Evolutionary conservation across 768 basidiomycete species (phyloP).

Genomic region (Amanita polypyramis): DNA sequence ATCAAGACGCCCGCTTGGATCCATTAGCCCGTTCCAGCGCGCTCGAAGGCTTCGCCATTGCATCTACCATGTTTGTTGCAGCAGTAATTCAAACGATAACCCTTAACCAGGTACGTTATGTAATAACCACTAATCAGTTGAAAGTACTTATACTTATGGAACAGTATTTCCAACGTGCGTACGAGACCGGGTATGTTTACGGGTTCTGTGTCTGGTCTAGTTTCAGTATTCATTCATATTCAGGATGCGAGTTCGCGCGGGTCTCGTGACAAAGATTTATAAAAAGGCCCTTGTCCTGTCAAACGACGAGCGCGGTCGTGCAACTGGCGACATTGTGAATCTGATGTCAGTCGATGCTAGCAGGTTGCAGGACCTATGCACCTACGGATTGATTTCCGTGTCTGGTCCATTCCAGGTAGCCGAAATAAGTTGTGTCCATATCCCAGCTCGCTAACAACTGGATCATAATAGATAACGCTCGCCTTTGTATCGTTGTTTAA

Average conservation of each 20-base stretch:
- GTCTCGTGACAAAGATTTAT: slow-evolving; percentile 80
- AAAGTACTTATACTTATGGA: background rate
- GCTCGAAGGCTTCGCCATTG: slow-evolving; percentile 68
- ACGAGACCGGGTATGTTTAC: slow-evolving; percentile 47
- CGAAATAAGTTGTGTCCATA: slow-evolving; percentile 11
- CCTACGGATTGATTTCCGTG: slow-evolving; percentile 75
- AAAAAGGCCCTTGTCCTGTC: slow-evolving; percentile 78
- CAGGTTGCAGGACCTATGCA: slow-evolving; percentile 70
- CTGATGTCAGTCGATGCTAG: slow-evolving; percentile 84
- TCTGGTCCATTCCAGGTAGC: slow-evolving; percentile 76
- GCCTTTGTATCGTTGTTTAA: slow-evolving; percentile 88
- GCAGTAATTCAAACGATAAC: slow-evolving; percentile 72
- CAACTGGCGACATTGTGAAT: slow-evolving; percentile 91
- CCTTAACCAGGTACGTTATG: slow-evolving; percentile 57
- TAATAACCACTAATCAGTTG: background rate
- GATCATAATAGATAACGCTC: slow-evolving; percentile 49
- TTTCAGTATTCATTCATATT: background rate
- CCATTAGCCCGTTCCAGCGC: slow-evolving; percentile 21
- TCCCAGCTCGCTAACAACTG: background rate
- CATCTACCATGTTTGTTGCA: slow-evolving; percentile 68
- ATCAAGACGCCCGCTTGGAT: slow-evolving; percentile 43
- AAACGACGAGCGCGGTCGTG: slow-evolving; percentile 71
- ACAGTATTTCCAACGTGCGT: slow-evolving; percentile 80
- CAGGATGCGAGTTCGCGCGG: slow-evolving; percentile 88
- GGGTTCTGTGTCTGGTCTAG: background rate